A percentile compares a stretch with the other conserved stretches of the same genome.
These are phyloP conservation scores for Dryas integrifolia DNA, from an alignment of 331 rosid genomes.

Conservation along the genomic window DNA sequence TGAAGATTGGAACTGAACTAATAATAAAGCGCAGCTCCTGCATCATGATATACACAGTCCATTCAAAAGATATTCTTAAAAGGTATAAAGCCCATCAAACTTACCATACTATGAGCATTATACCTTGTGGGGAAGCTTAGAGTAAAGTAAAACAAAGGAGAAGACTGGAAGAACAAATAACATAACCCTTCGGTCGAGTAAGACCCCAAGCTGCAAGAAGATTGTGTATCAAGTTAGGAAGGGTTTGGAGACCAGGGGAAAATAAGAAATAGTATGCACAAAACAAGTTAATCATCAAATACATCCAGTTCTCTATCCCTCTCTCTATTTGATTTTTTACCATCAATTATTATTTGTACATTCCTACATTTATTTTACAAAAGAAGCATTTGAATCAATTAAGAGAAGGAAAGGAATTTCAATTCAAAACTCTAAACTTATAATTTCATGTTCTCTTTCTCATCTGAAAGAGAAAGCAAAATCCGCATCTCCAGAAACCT, in stretches of 20 bases:
- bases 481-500: background rate
- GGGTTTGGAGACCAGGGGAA: background rate
- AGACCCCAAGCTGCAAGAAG: conserved; percentile 73
- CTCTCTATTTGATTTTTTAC: background rate
- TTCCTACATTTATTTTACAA: background rate
- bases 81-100: background rate
- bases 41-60: conserved; percentile 23
- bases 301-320: background rate
- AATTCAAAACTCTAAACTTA: background rate
- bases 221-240: conserved; percentile 32
- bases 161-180: conserved; percentile 59
- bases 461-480: background rate
- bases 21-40: conserved; percentile 96
- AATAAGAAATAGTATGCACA: background rate
- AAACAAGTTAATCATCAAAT: background rate
- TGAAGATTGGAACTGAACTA: conserved; percentile 81
- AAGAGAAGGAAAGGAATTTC: conserved; percentile 3
- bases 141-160: conserved; percentile 74
- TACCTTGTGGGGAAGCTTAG: conserved; percentile 99
- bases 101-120: background rate
- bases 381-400: background rate
- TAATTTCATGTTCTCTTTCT: conserved; percentile 1
- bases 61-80: background rate
- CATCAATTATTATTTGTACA: background rate
- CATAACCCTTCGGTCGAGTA: conserved; percentile 68